These are phyloP conservation scores for Ascodesmis nigricans DNA, from an alignment of 495 filamentous ascomycete species.

Conservation along the genomic window DNA sequence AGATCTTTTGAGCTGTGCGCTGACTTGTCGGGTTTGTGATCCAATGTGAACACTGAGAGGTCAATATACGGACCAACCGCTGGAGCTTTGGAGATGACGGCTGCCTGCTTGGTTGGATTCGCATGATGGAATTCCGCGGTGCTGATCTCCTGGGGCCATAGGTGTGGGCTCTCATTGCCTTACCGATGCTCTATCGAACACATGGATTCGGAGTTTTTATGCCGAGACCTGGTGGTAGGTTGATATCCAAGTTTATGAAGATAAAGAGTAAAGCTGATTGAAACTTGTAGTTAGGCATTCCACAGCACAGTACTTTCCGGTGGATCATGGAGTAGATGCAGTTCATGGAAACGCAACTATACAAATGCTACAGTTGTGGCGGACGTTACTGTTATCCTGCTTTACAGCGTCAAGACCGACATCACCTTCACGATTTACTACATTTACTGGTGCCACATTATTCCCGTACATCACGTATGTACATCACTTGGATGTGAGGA, in stretches of 20 bases:
- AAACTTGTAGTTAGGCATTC: too few relatives aligned
- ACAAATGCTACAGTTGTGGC: constrained; percentile 15
- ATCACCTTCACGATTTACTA: constrained; percentile 7
- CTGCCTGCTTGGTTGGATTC: too few relatives aligned
- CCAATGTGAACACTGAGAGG: too few relatives aligned
- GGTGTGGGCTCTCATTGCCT: constrained; percentile 14
- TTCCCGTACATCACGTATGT: constrained; percentile 21
- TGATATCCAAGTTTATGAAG: too few relatives aligned
- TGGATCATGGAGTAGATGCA: too few relatives aligned
- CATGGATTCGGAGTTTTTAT: constrained; percentile 19
- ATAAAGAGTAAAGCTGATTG: too few relatives aligned
- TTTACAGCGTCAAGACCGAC: constrained; percentile 19
- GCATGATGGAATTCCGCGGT: too few relatives aligned
- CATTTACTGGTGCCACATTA: constrained; percentile 11
- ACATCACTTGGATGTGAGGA: constrained; percentile 15
- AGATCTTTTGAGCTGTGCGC: constrained; percentile 17
- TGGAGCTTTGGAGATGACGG: too few relatives aligned
- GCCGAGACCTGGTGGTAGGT: constrained; percentile 9
- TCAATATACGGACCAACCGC: too few relatives aligned
- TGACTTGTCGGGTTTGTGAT: constrained; percentile 17
- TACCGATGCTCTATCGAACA: constrained; percentile 18
- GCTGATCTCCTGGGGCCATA: too few relatives aligned
- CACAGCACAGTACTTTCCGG: too few relatives aligned
- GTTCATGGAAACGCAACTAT: too few relatives aligned
- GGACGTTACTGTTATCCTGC: constrained; percentile 18